Conservation (phyloP, 2,329 filamentous ascomycete species). For the Monilinia fructigena region DNA sequence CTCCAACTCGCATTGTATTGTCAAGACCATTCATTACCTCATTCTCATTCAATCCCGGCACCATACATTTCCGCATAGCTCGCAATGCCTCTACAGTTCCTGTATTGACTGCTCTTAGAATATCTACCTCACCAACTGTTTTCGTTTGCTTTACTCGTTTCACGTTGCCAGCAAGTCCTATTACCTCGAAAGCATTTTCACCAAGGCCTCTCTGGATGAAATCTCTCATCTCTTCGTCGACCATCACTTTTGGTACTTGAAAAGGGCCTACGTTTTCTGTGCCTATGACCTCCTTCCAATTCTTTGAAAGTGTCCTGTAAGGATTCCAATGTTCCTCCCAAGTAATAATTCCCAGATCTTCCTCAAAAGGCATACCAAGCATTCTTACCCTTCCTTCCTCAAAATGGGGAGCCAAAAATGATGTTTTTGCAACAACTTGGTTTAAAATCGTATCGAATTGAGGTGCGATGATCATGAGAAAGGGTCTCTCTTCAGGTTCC, state of each 20-base stretch:
- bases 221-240: constrained; percentile 64
- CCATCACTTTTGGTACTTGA: constrained; percentile 50
- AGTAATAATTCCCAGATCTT: constrained; percentile 52
- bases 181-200: constrained; percentile 53
- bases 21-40: too few species aligned
- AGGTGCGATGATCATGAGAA: constrained; percentile 60
- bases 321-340: constrained; percentile 68
- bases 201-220: constrained; percentile 59
- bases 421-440: constrained; percentile 51
- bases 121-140: too few species aligned
- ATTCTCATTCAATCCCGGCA: too few species aligned
- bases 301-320: constrained; percentile 52
- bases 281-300: constrained; percentile 37
- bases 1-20: too few species aligned
- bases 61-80: too few species aligned
- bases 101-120: too few species aligned
- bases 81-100: too few species aligned
- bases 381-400: constrained; percentile 59
- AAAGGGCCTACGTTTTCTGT: constrained; percentile 13
- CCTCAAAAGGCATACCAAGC: constrained; percentile 55
- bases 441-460: constrained; percentile 42
- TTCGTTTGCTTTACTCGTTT: too few species aligned
- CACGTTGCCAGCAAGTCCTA: constrained; percentile 42
- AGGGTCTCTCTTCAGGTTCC: constrained; percentile 64
- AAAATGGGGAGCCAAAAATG: constrained; percentile 59